Evolutionary conservation across 495 filamentous ascomycete species (phyloP), one percentile per base, ranked within the genome.

Genomic region (Geopyxis carbonaria): DNA sequence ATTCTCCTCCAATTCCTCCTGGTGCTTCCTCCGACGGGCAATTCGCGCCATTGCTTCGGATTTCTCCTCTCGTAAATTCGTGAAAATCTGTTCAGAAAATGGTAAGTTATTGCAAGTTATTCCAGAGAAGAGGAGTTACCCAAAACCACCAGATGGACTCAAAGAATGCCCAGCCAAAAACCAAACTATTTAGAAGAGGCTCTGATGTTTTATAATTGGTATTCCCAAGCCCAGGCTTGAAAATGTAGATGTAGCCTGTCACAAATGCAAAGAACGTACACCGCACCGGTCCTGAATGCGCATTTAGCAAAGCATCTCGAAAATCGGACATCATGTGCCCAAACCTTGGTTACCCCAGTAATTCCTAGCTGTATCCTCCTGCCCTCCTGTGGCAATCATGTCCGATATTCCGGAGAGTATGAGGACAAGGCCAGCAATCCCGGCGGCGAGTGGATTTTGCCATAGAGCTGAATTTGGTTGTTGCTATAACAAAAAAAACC

Each of bases 241-340:
- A 43, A 10, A 56, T 9, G 14, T 52, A 56, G 2, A 35, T 44
- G 24, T 52, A 52, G 10, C 25, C 41, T 7, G 48, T 42, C 4
- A 56, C 9, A 29, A 22, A 21, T 31, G 33, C 32, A 22, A 49
- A 52, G 61, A 44, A 65, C 55, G 10, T 50, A 47, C 16, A 60
- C 48, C 43, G 59, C 30, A 53, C 42, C 10, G 36, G 48, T 1
- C 46, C 50, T 48, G 25, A 14, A 22, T 13, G 18, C n/a, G 10
- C 5, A 35, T 47, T 33, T 32, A 27, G 13, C 22, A 28, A 10
- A 29, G 38, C 15, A n/a, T n/a, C n/a, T n/a, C n/a, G n/a, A n/a
- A n/a, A n/a, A n/a, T n/a, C n/a, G n/a, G n/a, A n/a, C n/a, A 35
- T 27, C 23, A 35, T 40, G 22, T 18, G 5, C n/a, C 22, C 42